phyloP scores from a whole-genome alignment of 768 basidiomycete species.

The Sistotremastrum niveocremeum region DNA sequence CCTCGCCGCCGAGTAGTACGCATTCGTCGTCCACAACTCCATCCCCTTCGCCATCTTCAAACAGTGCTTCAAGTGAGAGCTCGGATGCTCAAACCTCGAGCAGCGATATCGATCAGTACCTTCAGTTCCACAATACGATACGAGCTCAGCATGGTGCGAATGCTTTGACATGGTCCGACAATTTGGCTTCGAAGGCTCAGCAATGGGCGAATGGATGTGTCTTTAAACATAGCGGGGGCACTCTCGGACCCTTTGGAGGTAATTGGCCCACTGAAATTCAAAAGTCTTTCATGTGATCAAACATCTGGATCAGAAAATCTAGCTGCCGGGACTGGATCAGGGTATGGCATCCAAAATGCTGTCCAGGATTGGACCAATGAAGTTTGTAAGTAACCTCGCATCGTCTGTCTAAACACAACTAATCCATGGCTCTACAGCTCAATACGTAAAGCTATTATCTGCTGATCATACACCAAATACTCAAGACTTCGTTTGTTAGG shows the following conservation, averaged over 20 bases:
- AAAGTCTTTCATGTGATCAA: neutral
- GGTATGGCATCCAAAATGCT: slow-evolving; percentile 34
- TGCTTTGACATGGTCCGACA: slow-evolving; percentile 49
- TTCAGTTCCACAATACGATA: slow-evolving; percentile 48
- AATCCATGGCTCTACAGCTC: slow-evolving; percentile 20
- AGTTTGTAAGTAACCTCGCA: slow-evolving; percentile 33
- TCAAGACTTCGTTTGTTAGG: neutral
- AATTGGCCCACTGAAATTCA: slow-evolving; percentile 9
- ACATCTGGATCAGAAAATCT: slow-evolving; percentile 42
- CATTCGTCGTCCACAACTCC: slow-evolving; percentile 7
- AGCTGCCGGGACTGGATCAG: slow-evolving; percentile 52
- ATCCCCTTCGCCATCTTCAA: neutral
- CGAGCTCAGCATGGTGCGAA: slow-evolving; percentile 52
- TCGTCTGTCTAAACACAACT: neutral
- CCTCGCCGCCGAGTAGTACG: slow-evolving; percentile 8
- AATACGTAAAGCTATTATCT: slow-evolving; percentile 21
- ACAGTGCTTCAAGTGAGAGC: too few species aligned
- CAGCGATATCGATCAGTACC: slow-evolving; percentile 38
- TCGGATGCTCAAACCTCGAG: slow-evolving; percentile 14
- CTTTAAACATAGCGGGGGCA: slow-evolving; percentile 57
- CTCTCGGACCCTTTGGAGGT: slow-evolving; percentile 54
- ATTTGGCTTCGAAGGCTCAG: slow-evolving; percentile 48
- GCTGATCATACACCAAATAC: too few species aligned
- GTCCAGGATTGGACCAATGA: slow-evolving; percentile 55
- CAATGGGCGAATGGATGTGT: slow-evolving; percentile 55